Evolutionary conservation across 257 asterid genomes (phyloP).

Genomic region (Plectranthus barbatus): DNA sequence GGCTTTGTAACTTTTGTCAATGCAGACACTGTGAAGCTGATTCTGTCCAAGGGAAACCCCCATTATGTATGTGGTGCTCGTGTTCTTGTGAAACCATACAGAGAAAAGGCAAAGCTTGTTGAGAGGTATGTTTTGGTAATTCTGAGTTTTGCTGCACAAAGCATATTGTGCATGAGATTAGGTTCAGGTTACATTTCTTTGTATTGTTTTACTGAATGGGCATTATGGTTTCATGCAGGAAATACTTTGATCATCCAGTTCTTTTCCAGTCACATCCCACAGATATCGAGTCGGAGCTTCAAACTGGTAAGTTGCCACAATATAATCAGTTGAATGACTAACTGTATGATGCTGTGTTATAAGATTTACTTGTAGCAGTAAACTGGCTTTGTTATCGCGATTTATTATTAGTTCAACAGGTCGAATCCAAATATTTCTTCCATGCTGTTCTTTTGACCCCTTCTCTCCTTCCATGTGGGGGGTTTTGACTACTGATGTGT

Average conservation of each 20-base stretch:
- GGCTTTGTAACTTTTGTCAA: slow-evolving; percentile 74
- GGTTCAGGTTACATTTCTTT: not conserved
- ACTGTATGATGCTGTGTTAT: not conserved
- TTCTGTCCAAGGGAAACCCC: slow-evolving; percentile 74
- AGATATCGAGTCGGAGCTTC: slow-evolving; percentile 37
- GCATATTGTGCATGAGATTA: not conserved
- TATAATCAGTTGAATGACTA: not conserved
- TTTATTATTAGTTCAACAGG: not conserved
- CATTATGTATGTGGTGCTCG: slow-evolving; percentile 87
- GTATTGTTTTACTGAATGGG: not conserved
- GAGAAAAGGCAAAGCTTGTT: slow-evolving; percentile 61
- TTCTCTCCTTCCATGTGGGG: not conserved
- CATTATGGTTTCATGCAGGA: slow-evolving; percentile 37
- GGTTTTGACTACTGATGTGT: not conserved
- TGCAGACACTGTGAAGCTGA: slow-evolving; percentile 58
- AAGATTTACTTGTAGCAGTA: not conserved
- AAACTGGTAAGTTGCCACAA: slow-evolving; percentile 33
- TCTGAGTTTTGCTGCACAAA: not conserved
- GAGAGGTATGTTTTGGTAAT: slow-evolving; percentile 40
- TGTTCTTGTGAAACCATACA: slow-evolving; percentile 83
- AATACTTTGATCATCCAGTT: slow-evolving; percentile 45
- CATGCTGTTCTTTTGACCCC: not conserved
- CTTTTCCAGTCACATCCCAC: slow-evolving; percentile 32
- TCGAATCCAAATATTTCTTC: not conserved
- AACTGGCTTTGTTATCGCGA: not conserved